phyloP scores from a whole-genome alignment of 2,329 filamentous ascomycete genomes.

The Claviceps sp. region DNA sequence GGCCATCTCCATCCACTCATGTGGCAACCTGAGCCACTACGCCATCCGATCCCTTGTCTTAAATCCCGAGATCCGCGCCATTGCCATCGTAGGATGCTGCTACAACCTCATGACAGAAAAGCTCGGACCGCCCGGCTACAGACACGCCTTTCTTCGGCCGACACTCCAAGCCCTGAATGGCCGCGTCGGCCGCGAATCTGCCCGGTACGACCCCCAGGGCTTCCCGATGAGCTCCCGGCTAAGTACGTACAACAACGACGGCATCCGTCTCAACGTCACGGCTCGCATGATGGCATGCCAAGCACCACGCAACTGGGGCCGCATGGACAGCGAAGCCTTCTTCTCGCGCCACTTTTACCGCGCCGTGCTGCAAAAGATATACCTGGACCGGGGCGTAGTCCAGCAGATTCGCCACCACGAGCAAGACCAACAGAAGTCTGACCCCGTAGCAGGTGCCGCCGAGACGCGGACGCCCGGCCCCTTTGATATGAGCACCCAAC shows the following conservation, averaged over 20 bases:
- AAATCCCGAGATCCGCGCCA: conserved; percentile 74
- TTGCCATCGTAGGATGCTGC: conserved; percentile 94
- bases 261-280: conserved; percentile 84
- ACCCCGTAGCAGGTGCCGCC: background rate
- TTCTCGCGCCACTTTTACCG: conserved; percentile 91
- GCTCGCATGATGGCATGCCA: conserved; percentile 97
- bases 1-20: conserved; percentile 92
- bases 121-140: conserved; percentile 75
- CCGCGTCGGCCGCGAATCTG: conserved; percentile 54
- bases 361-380: conserved; percentile 80
- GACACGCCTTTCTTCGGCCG: conserved; percentile 64
- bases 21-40: conserved; percentile 93
- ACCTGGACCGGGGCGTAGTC: conserved; percentile 72
- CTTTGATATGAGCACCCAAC: conserved; percentile 51
- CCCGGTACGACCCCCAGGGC: conserved; percentile 71
- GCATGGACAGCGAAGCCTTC: conserved; percentile 67
- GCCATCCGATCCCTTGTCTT: conserved; percentile 75
- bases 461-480: conserved; percentile 19
- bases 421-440: background rate
- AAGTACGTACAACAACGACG: conserved; percentile 41
- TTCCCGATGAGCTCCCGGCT: conserved; percentile 82
- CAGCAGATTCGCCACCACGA: conserved; percentile 36
- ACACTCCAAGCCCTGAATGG: conserved; percentile 53
- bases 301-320: conserved; percentile 84
- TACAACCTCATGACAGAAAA: conserved; percentile 93